These are phyloP conservation scores for Neurospora sp. DNA, from an alignment of 495 filamentous ascomycete species.

Conservation along the genomic window DNA sequence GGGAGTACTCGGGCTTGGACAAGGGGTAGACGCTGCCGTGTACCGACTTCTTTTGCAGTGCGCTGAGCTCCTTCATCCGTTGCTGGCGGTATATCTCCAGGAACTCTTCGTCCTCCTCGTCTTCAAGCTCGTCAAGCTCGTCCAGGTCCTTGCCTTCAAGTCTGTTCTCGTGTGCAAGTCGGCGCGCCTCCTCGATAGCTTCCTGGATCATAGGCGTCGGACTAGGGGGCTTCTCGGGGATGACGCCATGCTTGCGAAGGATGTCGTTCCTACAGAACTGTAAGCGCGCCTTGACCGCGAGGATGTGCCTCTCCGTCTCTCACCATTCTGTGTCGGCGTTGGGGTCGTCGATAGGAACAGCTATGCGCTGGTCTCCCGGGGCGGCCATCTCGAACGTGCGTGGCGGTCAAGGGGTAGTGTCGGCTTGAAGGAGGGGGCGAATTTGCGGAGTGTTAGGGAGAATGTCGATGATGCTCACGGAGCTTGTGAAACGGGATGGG, in stretches of 20 bases:
- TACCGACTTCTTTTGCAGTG: slow-evolving; percentile 59
- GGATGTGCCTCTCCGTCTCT: slow-evolving; percentile 2
- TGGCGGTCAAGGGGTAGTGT: not conserved
- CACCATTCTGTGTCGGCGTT: slow-evolving; percentile 99
- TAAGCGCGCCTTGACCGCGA: not conserved
- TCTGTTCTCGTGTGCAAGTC: slow-evolving; percentile 76
- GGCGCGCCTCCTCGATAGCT: slow-evolving; percentile 73
- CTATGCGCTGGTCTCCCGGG: slow-evolving; percentile 52
- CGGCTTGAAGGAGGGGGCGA: not conserved
- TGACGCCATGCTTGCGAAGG: slow-evolving; percentile 88
- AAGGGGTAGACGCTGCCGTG: slow-evolving; percentile 88
- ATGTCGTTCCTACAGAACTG: slow-evolving; percentile 79
- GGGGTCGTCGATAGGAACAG: slow-evolving; percentile 84
- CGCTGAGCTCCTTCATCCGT: slow-evolving; percentile 69
- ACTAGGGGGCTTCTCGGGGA: slow-evolving; percentile 91
- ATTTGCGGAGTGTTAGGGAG: not conserved
- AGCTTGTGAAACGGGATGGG: not conserved
- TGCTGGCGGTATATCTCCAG: slow-evolving; percentile 78
- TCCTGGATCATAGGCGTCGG: slow-evolving; percentile 93
- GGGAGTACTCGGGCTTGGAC: slow-evolving; percentile 83
- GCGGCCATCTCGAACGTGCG: slow-evolving; percentile 52
- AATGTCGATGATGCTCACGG: not conserved
- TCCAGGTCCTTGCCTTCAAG: slow-evolving; percentile 89
- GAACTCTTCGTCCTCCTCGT: slow-evolving; percentile 84
- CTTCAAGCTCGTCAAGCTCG: slow-evolving; percentile 87